Evolutionary conservation across 495 filamentous ascomycete genomes (phyloP), one percentile per base, ranked within the genome.

Genomic region (Penicillium psychrofluorescens): DNA sequence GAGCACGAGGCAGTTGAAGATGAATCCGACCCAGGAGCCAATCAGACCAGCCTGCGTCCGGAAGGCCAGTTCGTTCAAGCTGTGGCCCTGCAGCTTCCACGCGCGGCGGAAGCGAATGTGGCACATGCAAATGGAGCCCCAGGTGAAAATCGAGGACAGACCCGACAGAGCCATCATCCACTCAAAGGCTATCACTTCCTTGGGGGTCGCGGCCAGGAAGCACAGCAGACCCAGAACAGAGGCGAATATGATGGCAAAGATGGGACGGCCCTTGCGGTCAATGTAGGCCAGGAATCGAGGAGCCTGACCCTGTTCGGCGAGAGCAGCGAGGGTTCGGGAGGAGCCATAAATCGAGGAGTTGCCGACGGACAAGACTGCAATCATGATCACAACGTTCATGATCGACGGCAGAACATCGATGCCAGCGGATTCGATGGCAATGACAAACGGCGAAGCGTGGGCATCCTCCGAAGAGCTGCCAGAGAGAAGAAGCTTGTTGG

Each of bases 131-230:
- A 96, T 88, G 34, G 84, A 89, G 40, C 81, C 84, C 91, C 91
- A 96, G 31, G 91, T 95, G 70, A 96, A 88, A 66, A 96, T 84
- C 14, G 85, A 86, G 0, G 85, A 90, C 9, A 97, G 77, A 36
- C 87, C 90, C 0, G 88, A 94, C 35, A 95, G 77, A 32, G 91
- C 87, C 48, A 95, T 75, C 72, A 97, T 85, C 91, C 91, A 97
- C 29, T 70, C 67, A 48, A 96, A 87, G 0, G 88, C 86, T 2
- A 77, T 65, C 11, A 70, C 67, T 55, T 88, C 71, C 43, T 76
- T 61, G 29, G 71, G 48, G 5, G 85, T 79, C 15, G 85, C 85
- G 29, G 88, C 83, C 11, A 94, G 71, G 70, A 84, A 96, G 29
- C 80, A 80, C 3, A 97, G 75, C 14, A 95, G 68, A 35, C 91